Conservation (phyloP, 352 stramenopile species). For the Pythium monospermum region DNA sequence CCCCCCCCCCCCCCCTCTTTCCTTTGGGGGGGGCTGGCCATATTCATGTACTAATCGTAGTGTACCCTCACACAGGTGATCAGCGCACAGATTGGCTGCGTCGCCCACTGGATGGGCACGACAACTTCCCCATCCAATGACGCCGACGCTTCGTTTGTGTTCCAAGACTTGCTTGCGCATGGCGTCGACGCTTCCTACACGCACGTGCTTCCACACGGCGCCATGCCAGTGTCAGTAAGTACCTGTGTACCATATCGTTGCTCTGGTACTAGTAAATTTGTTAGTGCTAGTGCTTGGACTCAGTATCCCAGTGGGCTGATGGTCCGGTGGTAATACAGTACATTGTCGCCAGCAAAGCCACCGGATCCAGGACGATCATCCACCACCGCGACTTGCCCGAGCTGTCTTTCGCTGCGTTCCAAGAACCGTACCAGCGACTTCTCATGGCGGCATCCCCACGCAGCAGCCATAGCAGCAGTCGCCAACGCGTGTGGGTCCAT, state of each 20-base stretch:
- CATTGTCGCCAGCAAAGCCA: constrained; percentile 59
- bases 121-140: constrained; percentile 48
- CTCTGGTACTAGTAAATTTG: too few species aligned
- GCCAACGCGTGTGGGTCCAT: constrained; percentile 50
- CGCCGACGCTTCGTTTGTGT: constrained; percentile 47
- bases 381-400: constrained; percentile 58
- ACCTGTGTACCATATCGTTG: background rate
- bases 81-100: constrained; percentile 46
- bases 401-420: constrained; percentile 41
- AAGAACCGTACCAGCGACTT: too few species aligned
- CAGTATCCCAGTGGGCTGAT: too few species aligned
- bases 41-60: background rate
- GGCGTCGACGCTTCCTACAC: constrained; percentile 42
- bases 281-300: too few species aligned
- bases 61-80: constrained; percentile 32
- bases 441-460: background rate
- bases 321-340: constrained; percentile 47
- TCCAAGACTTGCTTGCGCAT: constrained; percentile 35
- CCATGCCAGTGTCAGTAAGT: constrained; percentile 62
- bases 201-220: constrained; percentile 33
- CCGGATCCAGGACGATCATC: constrained; percentile 63
- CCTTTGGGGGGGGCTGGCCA: background rate
- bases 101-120: constrained; percentile 57
- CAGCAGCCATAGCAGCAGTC: background rate
- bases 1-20: background rate